These are phyloP conservation scores for Cladobotryum protrusum DNA, from an alignment of 2,329 filamentous ascomycete genomes.

Conservation along the genomic window DNA sequence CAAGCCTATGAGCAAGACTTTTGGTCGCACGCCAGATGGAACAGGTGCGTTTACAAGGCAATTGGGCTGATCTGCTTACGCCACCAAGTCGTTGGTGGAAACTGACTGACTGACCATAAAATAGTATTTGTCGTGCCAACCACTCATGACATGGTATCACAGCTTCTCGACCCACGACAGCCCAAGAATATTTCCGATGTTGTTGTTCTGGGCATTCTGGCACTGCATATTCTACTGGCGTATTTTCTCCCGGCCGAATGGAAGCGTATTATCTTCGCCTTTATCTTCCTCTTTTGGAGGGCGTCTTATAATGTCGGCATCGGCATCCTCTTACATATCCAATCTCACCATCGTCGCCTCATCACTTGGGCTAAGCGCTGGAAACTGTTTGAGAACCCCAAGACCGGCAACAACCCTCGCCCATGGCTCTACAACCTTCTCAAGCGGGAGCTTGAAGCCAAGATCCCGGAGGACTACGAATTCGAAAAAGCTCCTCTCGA, in stretches of 20 bases:
- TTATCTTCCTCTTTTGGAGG: slow-evolving; percentile 87
- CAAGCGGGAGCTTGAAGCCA: slow-evolving; percentile 86
- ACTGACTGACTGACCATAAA: slow-evolving; percentile 3
- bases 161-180: slow-evolving; percentile 87
- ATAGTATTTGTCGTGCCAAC: slow-evolving; percentile 91
- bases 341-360: slow-evolving; percentile 82
- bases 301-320: slow-evolving; percentile 91
- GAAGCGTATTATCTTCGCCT: slow-evolving; percentile 72
- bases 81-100: background rate
- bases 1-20: slow-evolving; percentile 60
- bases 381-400: slow-evolving; percentile 78
- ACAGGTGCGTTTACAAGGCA: slow-evolving; percentile 59
- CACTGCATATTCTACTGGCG: slow-evolving; percentile 64
- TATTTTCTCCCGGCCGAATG: slow-evolving; percentile 64
- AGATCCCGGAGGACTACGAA: slow-evolving; percentile 88
- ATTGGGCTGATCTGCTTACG: background rate
- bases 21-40: slow-evolving; percentile 84
- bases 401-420: slow-evolving; percentile 73
- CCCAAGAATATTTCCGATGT: slow-evolving; percentile 91
- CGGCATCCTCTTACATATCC: slow-evolving; percentile 78
- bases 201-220: slow-evolving; percentile 72
- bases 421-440: slow-evolving; percentile 77
- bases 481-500: slow-evolving; percentile 91
- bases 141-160: slow-evolving; percentile 98
- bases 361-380: slow-evolving; percentile 82